phyloP scores from a whole-genome alignment of 176 grass and related monocot species.

The Hyparrhenia diplandra region DNA sequence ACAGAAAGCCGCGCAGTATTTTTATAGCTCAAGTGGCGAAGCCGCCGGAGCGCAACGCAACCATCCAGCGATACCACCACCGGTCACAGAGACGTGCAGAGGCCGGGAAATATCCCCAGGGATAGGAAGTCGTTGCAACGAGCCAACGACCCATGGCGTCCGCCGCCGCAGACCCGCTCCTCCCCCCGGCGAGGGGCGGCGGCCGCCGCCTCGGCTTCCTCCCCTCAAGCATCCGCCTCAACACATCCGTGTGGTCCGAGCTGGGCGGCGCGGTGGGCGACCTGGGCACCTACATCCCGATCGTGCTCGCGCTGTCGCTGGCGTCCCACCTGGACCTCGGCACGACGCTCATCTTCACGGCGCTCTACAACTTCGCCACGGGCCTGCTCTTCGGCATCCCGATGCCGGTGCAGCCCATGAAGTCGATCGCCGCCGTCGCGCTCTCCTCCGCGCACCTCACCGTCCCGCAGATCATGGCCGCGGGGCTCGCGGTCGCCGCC shows the following conservation, averaged over 20 bases:
- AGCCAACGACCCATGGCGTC: slow-evolving; percentile 13
- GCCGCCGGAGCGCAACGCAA: too few species aligned
- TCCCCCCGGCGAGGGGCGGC: slow-evolving; percentile 23
- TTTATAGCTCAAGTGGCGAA: too few species aligned
- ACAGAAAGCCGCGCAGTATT: too few species aligned
- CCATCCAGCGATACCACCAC: too few species aligned
- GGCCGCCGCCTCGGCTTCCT: neutral
- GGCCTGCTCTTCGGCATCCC: slow-evolving; percentile 84
- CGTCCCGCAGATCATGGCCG: slow-evolving; percentile 73
- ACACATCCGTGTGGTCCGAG: slow-evolving; percentile 66
- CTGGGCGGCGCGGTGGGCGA: slow-evolving; percentile 76
- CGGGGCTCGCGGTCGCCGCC: slow-evolving; percentile 58
- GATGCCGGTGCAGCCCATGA: slow-evolving; percentile 98
- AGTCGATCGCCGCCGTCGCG: slow-evolving; percentile 87
- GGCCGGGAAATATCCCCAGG: too few species aligned
- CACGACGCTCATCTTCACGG: slow-evolving; percentile 85
- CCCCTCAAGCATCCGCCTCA: slow-evolving; percentile 32
- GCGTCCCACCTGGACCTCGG: slow-evolving; percentile 63
- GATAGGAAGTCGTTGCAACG: too few species aligned
- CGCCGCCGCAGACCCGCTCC: slow-evolving; percentile 24
- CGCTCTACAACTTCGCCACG: slow-evolving; percentile 76
- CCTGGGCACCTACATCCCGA: slow-evolving; percentile 89
- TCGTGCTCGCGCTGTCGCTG: slow-evolving; percentile 78
- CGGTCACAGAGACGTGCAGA: too few species aligned
- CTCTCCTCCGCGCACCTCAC: slow-evolving; percentile 71